phyloP scores from a whole-genome alignment of 73 alveolate species.

The Tetrahymena malaccensis region DNA sequence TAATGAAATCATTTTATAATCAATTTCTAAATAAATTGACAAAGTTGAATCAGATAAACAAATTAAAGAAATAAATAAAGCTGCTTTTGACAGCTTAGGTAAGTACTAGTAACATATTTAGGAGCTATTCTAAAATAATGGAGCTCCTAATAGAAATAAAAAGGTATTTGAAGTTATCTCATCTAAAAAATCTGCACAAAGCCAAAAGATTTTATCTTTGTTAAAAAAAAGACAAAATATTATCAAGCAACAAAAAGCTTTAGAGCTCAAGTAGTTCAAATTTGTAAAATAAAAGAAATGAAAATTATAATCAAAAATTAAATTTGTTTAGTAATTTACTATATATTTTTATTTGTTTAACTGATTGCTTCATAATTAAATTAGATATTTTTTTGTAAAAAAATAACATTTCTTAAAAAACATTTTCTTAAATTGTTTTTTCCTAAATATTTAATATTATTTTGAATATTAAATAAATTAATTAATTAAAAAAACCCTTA shows the following conservation, averaged over 20 bases:
- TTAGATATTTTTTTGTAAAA: too few relatives aligned
- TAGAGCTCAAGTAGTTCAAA: background rate
- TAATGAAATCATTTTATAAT: background rate
- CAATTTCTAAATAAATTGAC: background rate
- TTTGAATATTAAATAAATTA: too few relatives aligned
- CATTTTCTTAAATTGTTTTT: too few relatives aligned
- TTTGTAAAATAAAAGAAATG: background rate
- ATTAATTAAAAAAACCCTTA: too few relatives aligned
- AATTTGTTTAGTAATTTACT: too few relatives aligned
- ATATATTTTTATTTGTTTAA: too few relatives aligned
- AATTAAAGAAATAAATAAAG: background rate
- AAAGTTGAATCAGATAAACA: background rate
- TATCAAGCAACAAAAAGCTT: background rate
- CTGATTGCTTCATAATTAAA: too few relatives aligned
- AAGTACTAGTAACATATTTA: background rate
- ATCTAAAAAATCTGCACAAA: background rate
- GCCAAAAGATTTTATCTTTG: background rate
- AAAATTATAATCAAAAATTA: background rate
- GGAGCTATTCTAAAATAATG: background rate
- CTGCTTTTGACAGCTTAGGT: background rate
- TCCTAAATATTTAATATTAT: too few relatives aligned
- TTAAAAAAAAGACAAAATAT: background rate
- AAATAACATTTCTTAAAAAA: too few relatives aligned
- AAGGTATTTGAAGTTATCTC: background rate
- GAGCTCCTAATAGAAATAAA: background rate